Evolutionary conservation across 2,329 filamentous ascomycete species (phyloP), one percentile per base, ranked within the genome.

Genomic region (Aspergillus sp.): DNA sequence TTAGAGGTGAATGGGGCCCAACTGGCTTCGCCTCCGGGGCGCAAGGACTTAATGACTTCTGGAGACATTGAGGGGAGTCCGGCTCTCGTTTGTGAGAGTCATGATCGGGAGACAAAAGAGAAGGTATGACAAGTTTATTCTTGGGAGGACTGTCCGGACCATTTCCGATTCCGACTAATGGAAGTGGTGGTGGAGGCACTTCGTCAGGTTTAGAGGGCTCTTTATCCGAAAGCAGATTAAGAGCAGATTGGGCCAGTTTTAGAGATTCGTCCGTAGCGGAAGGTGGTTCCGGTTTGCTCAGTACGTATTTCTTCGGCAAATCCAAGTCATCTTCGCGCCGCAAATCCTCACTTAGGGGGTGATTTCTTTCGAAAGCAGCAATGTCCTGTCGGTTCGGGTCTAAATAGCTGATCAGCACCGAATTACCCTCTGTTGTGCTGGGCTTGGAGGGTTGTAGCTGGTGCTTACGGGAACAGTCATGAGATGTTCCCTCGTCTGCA

Each of bases 331-430:
- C 32, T 36, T 36, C 36, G 36, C 14, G 36, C 36, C 14, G 36
- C 5, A 42, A n/a, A n/a, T 42, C 6, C 36, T 42, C 36, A 42
- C 36, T 42, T 3, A 42, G 16, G 16, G 36, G 36, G 16, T 42
- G 36, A n/a, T 42, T n/a, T n/a, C 16, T n/a, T 42, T 42, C 36
- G 36, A 42, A 42, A 16, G 14, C 36, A 42, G 87, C 87, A 69
- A 91, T 84, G 54, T 92, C 87, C 54, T 84, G 86, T 65, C 81
- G 80, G 69, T 86, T 86, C 69, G 87, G 85, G 70, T 81, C 84
- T 78, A 93, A 82, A 73, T 82, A 80, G 58, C 79, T 77, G 63
- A 94, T 82, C 73, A 94, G 81, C 64, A 91, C 86, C 66, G 81
- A 63, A 62, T 70, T 67, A 66, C 69, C 85, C 82, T 90, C 87